These are phyloP conservation scores for Diaporthe batatas DNA, from an alignment of 2,329 filamentous ascomycete genomes.

Conservation along the genomic window DNA sequence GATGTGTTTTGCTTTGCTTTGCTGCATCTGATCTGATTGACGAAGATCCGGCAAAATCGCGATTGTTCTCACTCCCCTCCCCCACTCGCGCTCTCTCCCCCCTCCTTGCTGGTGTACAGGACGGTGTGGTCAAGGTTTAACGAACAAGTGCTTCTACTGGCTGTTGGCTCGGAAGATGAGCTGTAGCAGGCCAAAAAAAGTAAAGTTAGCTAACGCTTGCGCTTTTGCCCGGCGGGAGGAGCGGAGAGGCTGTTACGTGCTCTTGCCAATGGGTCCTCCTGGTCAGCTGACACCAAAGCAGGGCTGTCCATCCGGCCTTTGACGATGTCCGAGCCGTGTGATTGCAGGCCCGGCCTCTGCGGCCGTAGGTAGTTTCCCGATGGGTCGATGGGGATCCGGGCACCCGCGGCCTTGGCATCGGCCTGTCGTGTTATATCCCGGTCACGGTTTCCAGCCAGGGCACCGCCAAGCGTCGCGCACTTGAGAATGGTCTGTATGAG, in stretches of 20 bases:
- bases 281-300: slow-evolving; percentile 69
- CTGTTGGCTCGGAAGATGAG: slow-evolving; percentile 44
- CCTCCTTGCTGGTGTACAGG: slow-evolving; percentile 18
- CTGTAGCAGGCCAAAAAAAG: slow-evolving; percentile 42
- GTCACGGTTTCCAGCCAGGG: slow-evolving; percentile 81
- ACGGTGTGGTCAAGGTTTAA: slow-evolving; percentile 33
- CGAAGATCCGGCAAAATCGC: slow-evolving; percentile 31
- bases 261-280: slow-evolving; percentile 69
- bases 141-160: slow-evolving; percentile 40
- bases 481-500: slow-evolving; percentile 98
- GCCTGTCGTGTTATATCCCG: slow-evolving; percentile 67
- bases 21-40: slow-evolving; percentile 33
- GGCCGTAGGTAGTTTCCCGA: slow-evolving; percentile 54
- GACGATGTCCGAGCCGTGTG: slow-evolving; percentile 55
- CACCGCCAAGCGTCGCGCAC: slow-evolving; percentile 91
- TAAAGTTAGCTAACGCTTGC: slow-evolving; percentile 44
- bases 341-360: slow-evolving; percentile 68
- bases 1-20: slow-evolving; percentile 35
- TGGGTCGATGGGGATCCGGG: slow-evolving; percentile 50
- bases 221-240: slow-evolving; percentile 49
- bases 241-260: slow-evolving; percentile 64
- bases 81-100: neutral
- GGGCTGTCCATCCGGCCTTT: slow-evolving; percentile 68
- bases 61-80: slow-evolving; percentile 1
- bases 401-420: slow-evolving; percentile 61